Conservation (phyloP, 495 filamentous ascomycete genomes). For the Neurospora sp. region DNA sequence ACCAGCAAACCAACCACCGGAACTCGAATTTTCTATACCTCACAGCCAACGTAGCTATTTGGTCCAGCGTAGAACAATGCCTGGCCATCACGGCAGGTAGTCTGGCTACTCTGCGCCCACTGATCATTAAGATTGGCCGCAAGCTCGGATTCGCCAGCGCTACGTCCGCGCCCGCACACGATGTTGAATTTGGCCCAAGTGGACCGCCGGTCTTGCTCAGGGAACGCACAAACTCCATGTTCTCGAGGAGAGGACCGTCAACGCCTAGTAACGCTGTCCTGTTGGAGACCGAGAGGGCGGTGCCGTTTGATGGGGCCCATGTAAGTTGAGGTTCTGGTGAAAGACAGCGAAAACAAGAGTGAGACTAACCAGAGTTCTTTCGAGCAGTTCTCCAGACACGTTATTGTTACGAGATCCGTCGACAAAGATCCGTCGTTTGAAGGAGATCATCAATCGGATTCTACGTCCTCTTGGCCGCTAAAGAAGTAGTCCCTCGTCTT, state of each 20-base stretch:
- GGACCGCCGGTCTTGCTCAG: background rate
- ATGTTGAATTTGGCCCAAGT: background rate
- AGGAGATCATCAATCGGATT: background rate
- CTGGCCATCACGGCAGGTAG: conserved; percentile 25
- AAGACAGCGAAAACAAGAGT: no score
- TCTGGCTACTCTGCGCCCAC: conserved; percentile 21
- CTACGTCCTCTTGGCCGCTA: background rate
- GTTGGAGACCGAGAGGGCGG: background rate
- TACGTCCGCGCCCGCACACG: background rate
- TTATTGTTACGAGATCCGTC: background rate
- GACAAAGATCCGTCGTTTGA: background rate
- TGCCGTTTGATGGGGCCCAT: background rate
- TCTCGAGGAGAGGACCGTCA: background rate
- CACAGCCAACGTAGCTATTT: conserved; percentile 22
- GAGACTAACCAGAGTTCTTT: background rate
- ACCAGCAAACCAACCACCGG: background rate
- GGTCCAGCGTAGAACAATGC: conserved; percentile 21
- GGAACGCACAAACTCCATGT: background rate
- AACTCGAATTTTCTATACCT: conserved; percentile 17
- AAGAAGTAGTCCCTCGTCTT: background rate
- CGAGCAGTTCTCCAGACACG: background rate
- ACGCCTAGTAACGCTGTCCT: background rate
- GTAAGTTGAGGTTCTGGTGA: background rate
- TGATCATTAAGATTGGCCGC: conserved; percentile 5
- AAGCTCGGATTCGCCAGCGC: background rate